A percentile compares a stretch with the other conserved stretches of the same genome.
These are phyloP conservation scores for Moesziomyces globuligerus DNA, from an alignment of 1,284 basidiomycete genomes.

Conservation along the genomic window DNA sequence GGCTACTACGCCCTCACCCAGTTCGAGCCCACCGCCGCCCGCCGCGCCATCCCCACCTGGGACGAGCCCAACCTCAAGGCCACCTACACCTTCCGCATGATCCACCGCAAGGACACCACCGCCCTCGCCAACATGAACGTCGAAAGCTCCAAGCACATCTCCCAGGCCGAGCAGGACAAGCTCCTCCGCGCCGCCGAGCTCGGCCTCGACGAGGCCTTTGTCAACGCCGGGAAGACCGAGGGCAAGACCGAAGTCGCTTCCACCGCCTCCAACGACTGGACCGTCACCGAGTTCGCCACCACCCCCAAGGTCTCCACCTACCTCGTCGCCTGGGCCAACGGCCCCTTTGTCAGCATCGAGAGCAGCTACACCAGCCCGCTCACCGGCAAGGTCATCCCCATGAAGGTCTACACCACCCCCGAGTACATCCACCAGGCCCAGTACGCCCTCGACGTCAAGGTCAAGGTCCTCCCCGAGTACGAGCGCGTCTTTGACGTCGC, in stretches of 20 bases:
- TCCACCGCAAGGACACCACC: slow-evolving; percentile 78
- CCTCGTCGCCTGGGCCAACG: slow-evolving; percentile 90
- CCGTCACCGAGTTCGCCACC: slow-evolving; percentile 63
- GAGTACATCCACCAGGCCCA: slow-evolving; percentile 83
- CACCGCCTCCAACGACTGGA: slow-evolving; percentile 62
- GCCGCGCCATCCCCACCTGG: slow-evolving; percentile 75
- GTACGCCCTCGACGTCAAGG: slow-evolving; percentile 86
- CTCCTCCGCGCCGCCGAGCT: slow-evolving; percentile 72
- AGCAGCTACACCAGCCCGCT: slow-evolving; percentile 82
- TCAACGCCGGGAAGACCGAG: slow-evolving; percentile 68
- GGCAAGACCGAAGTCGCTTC: slow-evolving; percentile 39
- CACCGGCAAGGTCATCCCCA: slow-evolving; percentile 81
- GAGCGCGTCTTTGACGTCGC: slow-evolving; percentile 88
- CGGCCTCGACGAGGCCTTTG: slow-evolving; percentile 73
- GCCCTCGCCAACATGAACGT: slow-evolving; percentile 81
- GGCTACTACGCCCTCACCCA: slow-evolving; percentile 63
- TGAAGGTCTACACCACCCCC: slow-evolving; percentile 84
- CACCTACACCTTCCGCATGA: slow-evolving; percentile 82
- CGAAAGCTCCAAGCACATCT: slow-evolving; percentile 44
- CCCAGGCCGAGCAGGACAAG: slow-evolving; percentile 53
- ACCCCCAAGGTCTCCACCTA: slow-evolving; percentile 82
- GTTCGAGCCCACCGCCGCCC: slow-evolving; percentile 83
- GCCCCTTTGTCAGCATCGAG: slow-evolving; percentile 79
- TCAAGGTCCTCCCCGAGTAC: slow-evolving; percentile 86
- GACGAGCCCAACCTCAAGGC: slow-evolving; percentile 94